Percentiles rank a stretch among this genome's conserved stretches.
These are phyloP conservation scores for Gonapodya prolifera DNA, from an alignment of 192 early-diverging fungal species.

Conservation along the genomic window DNA sequence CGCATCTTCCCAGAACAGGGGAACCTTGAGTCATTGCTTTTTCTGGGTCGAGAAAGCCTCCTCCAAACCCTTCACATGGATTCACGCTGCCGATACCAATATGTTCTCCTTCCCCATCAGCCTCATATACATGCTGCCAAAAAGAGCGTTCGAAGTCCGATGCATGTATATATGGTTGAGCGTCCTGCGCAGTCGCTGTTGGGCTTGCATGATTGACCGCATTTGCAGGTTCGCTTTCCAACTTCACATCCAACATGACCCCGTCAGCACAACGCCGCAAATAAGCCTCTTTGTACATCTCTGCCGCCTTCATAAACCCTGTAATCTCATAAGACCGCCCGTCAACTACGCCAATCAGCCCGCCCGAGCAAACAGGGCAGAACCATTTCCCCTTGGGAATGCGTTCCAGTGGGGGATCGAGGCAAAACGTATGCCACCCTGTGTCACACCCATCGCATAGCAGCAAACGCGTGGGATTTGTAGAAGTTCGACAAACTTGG, in stretches of 20 bases:
- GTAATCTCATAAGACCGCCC: background rate
- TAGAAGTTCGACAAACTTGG: background rate
- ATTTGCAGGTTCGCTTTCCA: background rate
- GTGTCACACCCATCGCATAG: conserved; percentile 1
- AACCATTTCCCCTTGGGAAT: conserved; percentile 3
- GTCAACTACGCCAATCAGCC: background rate
- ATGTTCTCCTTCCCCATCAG: background rate
- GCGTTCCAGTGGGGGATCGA: background rate
- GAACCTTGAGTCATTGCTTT: background rate
- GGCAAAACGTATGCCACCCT: background rate
- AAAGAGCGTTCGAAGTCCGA: background rate
- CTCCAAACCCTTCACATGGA: background rate
- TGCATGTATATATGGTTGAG: background rate
- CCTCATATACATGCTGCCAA: background rate
- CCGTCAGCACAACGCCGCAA: background rate
- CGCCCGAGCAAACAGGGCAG: background rate
- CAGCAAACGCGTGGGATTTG: background rate
- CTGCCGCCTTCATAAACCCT: background rate
- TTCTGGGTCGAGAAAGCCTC: background rate
- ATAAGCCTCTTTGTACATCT: background rate
- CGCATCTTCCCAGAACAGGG: background rate
- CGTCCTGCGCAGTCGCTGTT: background rate
- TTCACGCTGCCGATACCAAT: background rate
- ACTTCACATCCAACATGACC: background rate
- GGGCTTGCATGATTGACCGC: background rate